These are phyloP conservation scores for Massarina eburnea DNA, from an alignment of 2,329 filamentous ascomycete species.

Conservation along the genomic window DNA sequence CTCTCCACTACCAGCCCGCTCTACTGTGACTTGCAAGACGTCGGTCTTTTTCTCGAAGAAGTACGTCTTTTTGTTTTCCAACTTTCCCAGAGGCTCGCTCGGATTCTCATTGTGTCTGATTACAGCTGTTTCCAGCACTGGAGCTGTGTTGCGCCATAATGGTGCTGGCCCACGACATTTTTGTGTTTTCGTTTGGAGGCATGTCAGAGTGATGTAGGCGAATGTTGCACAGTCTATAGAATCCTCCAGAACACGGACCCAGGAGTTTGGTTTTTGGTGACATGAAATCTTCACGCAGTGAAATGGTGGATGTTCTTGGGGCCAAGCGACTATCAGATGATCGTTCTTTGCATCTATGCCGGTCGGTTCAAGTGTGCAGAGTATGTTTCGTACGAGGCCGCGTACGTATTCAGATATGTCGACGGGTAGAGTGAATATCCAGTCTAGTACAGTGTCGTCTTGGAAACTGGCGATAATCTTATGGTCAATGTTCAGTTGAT, in stretches of 20 bases:
- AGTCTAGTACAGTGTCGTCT: not conserved
- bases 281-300: constrained; percentile 3
- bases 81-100: not conserved
- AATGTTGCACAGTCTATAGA: constrained; percentile 11
- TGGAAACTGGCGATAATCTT: not conserved
- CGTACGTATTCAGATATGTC: not conserved
- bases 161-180: constrained; percentile 4
- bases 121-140: constrained; percentile 4
- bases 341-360: not conserved
- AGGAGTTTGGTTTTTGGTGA: constrained; percentile 1
- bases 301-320: not conserved
- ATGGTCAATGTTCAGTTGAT: not conserved
- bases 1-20: not conserved
- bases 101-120: not conserved
- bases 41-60: not conserved
- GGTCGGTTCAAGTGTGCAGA: not conserved
- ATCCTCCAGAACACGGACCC: constrained; percentile 6
- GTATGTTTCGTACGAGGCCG: not conserved
- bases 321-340: constrained; percentile 2
- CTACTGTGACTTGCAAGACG: not conserved
- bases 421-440: not conserved
- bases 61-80: not conserved
- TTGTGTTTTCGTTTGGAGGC: constrained; percentile 1
- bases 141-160: not conserved
- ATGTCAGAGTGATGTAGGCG: constrained; percentile 5